These are phyloP conservation scores for Erigeron canadensis DNA, from an alignment of 129 eudicot genomes.

Conservation along the genomic window DNA sequence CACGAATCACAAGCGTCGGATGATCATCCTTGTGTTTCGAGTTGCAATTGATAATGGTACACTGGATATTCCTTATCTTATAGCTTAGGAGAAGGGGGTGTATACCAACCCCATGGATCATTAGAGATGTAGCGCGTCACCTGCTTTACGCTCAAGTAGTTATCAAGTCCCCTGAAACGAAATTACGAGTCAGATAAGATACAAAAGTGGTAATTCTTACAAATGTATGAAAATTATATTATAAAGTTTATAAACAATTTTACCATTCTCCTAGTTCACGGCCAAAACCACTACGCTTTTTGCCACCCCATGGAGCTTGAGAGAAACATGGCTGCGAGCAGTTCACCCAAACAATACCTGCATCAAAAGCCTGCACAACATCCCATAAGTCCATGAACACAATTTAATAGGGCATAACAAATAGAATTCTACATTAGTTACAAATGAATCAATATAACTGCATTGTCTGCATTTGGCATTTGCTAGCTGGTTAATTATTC, in stretches of 20 bases:
- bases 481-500: not conserved
- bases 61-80: slow-evolving; percentile 10
- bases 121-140: slow-evolving; percentile 74
- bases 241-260: not conserved
- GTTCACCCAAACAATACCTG: slow-evolving; percentile 92
- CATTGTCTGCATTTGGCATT: not conserved
- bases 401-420: not conserved
- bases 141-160: slow-evolving; percentile 88
- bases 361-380: slow-evolving; percentile 68
- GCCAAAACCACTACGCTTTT: slow-evolving; percentile 95
- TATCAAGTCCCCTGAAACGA: slow-evolving; percentile 81
- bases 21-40: slow-evolving; percentile 1
- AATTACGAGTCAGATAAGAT: not conserved
- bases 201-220: not conserved
- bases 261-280: slow-evolving; percentile 99
- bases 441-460: not conserved
- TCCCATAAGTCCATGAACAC: not conserved
- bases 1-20: not conserved
- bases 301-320: slow-evolving; percentile 99
- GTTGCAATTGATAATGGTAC: not conserved
- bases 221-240: not conserved
- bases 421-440: not conserved
- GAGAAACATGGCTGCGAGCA: slow-evolving; percentile 99
- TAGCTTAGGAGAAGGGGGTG: slow-evolving; percentile 70
- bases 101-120: slow-evolving; percentile 97